phyloP scores from a whole-genome alignment of 176 grass and related monocot species.

The Avena eriantha region DNA sequence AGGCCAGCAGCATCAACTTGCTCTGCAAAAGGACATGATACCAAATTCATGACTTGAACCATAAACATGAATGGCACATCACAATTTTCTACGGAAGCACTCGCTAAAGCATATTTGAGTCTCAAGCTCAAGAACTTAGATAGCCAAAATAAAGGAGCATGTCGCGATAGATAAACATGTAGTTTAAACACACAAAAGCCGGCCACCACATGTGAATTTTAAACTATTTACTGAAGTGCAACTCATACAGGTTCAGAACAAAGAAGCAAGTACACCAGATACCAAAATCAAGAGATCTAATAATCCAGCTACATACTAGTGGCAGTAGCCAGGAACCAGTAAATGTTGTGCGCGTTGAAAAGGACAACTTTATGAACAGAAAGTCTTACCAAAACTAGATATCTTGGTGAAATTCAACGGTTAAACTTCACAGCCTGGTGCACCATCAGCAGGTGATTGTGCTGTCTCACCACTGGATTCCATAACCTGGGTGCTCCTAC shows the following conservation, averaged over 20 bases:
- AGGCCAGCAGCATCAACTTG: constrained; percentile 32
- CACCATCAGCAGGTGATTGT: constrained; percentile 43
- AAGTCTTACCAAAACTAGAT: constrained; percentile 60
- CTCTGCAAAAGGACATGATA: constrained; percentile 37
- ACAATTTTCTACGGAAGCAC: neutral
- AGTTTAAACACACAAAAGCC: neutral
- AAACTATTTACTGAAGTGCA: constrained; percentile 1
- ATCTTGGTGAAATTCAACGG: constrained; percentile 53
- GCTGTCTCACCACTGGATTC: constrained; percentile 40
- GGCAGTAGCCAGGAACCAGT: neutral
- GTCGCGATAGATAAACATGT: neutral
- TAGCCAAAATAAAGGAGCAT: neutral
- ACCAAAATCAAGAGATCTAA: neutral
- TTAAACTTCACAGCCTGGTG: constrained; percentile 40
- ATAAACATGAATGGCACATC: neutral
- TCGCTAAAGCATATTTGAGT: neutral
- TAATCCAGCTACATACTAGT: neutral
- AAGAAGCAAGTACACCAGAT: constrained; percentile 3
- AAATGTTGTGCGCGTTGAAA: neutral
- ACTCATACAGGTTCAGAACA: neutral
- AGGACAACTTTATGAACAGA: neutral
- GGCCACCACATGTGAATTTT: constrained; percentile 5
- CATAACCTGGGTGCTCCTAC: constrained; percentile 36
- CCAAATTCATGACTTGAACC: constrained; percentile 8
- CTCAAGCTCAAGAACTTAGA: constrained; percentile 24